Evolutionary conservation across 208 protist genomes (phyloP).

Genomic region (Trypanosoma boissoni): DNA sequence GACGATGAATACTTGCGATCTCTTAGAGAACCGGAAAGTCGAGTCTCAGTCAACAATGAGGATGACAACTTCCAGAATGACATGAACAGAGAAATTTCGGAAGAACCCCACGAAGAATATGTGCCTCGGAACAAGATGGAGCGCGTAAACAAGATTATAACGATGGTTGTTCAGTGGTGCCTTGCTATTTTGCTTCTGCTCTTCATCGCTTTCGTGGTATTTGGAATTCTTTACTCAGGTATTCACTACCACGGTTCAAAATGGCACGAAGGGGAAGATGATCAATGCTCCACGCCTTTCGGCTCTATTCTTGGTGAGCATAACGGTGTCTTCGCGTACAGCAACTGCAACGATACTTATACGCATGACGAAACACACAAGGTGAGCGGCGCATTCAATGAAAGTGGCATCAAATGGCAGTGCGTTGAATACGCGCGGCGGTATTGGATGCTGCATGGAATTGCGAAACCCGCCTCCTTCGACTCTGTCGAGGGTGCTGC

Average conservation of each 20-base stretch:
- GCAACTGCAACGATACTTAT: conserved; percentile 36
- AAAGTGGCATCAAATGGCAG: conserved; percentile 21
- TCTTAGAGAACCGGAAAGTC: background rate
- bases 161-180: conserved; percentile 17
- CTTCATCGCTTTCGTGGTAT: conserved; percentile 33
- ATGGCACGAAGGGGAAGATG: conserved; percentile 17
- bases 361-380: conserved; percentile 12
- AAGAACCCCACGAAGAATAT: background rate
- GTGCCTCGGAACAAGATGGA: background rate
- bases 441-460: conserved; percentile 13
- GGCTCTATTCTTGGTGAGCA: conserved; percentile 38
- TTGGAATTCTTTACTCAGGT: conserved; percentile 59
- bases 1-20: background rate
- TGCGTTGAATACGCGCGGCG: conserved; percentile 24
- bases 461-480: background rate
- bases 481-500: conserved; percentile 2
- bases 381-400: background rate
- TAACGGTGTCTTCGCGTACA: conserved; percentile 37
- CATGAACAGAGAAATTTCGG: background rate
- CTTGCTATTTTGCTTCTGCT: conserved; percentile 26
- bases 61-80: too few relatives aligned
- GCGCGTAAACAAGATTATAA: conserved; percentile 5
- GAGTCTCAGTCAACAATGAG: too few relatives aligned
- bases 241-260: conserved; percentile 28
- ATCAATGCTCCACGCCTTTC: conserved; percentile 26